Base-by-base conservation (phyloP, 2,329 filamentous ascomycete genomes). In the Paecilomyces formosus region DNA sequence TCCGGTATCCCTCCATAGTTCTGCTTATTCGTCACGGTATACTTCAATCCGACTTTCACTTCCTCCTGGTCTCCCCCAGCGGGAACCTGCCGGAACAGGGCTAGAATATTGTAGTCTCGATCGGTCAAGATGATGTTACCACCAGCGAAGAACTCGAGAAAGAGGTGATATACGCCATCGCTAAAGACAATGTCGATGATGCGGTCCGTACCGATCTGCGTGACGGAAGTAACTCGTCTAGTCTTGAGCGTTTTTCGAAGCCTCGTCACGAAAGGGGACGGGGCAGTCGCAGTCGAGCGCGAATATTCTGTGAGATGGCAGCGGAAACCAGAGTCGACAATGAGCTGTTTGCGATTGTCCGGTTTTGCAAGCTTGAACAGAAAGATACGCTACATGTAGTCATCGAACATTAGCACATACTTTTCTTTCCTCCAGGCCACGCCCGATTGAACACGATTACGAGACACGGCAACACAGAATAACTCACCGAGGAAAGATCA, bases 121-220 rank as follows among this genome's bases (percentile, higher is more conserved):
- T 97, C 92, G 2, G 94, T 96, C 56, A 99, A 81, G 61, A 99
- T 90, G 61, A 99, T 88, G 71, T 99, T 99, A 53, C 94, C 94
- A 56, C 90, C 89, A 1, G 94, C 93, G 71, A 96, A 99, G 77
- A 99, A 99, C 76, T 99, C 94, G 28, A 99, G 79, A 71, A 91
- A 97, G 22, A 99, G 74, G 50, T 88, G 83, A 71, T 95, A 97
- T 65, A 87, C 82, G 11, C 94, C 94, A 78, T 97, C 92, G 66
- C 90, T 95, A 72, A 99, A 97, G 67, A 89, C 84, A 57, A 99
- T 86, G 72, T 97, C 91, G 56, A 99, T 87, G 61, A 99, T 89
- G 56, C 94, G 85, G 73, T 99, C 94, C 1, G 92, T 97, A 54
- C 94, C 94, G 55, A 99, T 84, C 74, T 99, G 94, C 1, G 81